A percentile compares a stretch with the other conserved stretches of the same genome.
phyloP scores from a whole-genome alignment of 2,329 filamentous ascomycete genomes.

The Aspergillus felis region DNA sequence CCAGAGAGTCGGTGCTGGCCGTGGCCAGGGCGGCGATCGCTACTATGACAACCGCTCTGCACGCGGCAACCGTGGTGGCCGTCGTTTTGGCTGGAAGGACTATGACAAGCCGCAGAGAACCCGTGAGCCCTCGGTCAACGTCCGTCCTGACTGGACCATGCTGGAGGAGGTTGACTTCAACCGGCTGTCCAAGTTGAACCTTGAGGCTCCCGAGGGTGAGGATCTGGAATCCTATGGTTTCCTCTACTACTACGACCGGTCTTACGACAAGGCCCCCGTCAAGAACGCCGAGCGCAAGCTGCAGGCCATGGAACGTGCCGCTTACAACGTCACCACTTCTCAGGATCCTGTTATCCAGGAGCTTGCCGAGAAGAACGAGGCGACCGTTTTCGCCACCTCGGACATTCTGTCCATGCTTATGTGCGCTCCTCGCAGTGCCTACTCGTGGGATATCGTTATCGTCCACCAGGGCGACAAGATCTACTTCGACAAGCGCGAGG shows the following conservation, averaged over 20 bases:
- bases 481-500: slow-evolving; percentile 97
- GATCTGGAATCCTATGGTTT: slow-evolving; percentile 95
- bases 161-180: slow-evolving; percentile 99
- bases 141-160: slow-evolving; percentile 92
- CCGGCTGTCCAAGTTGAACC: slow-evolving; percentile 88
- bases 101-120: slow-evolving; percentile 97
- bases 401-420: slow-evolving; percentile 98
- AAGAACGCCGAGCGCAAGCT: slow-evolving; percentile 86
- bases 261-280: slow-evolving; percentile 88
- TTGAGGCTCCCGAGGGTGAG: slow-evolving; percentile 91
- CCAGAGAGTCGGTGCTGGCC: slow-evolving; percentile 67
- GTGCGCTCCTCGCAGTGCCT: slow-evolving; percentile 94
- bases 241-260: slow-evolving; percentile 96
- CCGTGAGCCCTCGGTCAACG: slow-evolving; percentile 91
- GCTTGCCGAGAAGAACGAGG: slow-evolving; percentile 90
- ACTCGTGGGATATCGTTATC: slow-evolving; percentile 98
- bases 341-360: slow-evolving; percentile 96
- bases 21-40: slow-evolving; percentile 60
- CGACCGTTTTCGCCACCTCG: slow-evolving; percentile 94
- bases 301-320: slow-evolving; percentile 83
- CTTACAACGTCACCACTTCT: slow-evolving; percentile 97
- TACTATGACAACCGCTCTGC: slow-evolving; percentile 69
- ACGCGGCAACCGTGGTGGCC: slow-evolving; percentile 68
- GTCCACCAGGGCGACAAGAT: slow-evolving; percentile 91
- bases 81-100: slow-evolving; percentile 97